Percentiles rank a stretch among this genome's conserved stretches.
phyloP scores from a whole-genome alignment of 495 filamentous ascomycete species.

The Patellaria atrata region DNA sequence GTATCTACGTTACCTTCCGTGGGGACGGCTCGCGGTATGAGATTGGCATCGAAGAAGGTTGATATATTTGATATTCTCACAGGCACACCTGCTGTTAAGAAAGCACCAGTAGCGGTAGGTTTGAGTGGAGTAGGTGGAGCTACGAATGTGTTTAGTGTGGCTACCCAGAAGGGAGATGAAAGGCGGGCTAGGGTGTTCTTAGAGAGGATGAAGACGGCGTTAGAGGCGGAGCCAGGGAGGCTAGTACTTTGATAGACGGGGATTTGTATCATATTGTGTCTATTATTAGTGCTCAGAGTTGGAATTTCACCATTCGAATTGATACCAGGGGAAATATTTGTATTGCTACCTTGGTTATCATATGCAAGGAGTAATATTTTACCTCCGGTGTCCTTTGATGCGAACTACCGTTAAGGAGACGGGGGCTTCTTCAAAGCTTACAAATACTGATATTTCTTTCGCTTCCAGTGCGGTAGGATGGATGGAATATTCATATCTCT shows the following conservation, averaged over 20 bases:
- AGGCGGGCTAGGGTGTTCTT: conserved; percentile 66
- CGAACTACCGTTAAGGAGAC: too few relatives aligned
- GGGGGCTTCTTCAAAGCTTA: too few relatives aligned
- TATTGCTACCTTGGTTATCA: too few relatives aligned
- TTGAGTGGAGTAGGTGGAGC: conserved; percentile 29
- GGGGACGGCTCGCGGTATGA: conserved; percentile 18
- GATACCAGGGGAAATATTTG: too few relatives aligned
- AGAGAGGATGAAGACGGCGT: conserved; percentile 61
- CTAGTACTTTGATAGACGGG: conserved; percentile 42
- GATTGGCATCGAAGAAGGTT: conserved; percentile 23
- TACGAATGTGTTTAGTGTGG: conserved; percentile 69
- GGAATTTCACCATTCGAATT: too few relatives aligned
- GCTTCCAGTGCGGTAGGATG: too few relatives aligned
- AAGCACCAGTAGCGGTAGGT: conserved; percentile 18
- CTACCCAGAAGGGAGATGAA: conserved; percentile 62
- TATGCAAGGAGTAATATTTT: too few relatives aligned
- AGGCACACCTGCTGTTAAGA: conserved; percentile 29
- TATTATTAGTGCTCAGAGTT: too few relatives aligned
- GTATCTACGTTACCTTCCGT: conserved; percentile 44
- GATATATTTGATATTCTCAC: conserved; percentile 73
- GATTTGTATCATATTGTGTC: conserved; percentile 3
- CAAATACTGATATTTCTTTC: too few relatives aligned
- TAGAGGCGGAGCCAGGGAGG: conserved; percentile 71
- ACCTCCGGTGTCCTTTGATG: too few relatives aligned
- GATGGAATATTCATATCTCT: too few relatives aligned